Conservation (phyloP, 495 filamentous ascomycete species). For the Lasiosphaeria hispida region DNA sequence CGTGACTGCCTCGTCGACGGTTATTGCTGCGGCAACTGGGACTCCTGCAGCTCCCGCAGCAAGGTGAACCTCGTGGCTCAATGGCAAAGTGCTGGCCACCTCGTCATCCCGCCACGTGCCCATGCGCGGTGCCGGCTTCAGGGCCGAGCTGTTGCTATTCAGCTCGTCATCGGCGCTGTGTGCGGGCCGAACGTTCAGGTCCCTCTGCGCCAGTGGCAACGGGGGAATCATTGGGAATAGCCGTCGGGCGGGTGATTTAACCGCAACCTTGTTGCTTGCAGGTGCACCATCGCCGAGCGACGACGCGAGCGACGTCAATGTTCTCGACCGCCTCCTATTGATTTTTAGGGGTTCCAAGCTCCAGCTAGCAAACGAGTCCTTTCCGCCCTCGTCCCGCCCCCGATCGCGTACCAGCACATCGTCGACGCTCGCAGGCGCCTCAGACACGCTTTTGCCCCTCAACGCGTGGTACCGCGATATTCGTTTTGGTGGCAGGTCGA, state of each 20-base stretch:
- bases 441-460: slow-evolving; percentile 10
- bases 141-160: not conserved
- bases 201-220: slow-evolving; percentile 11
- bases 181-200: slow-evolving; percentile 11
- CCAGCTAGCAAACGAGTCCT: too few relatives aligned
- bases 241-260: not conserved
- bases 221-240: not conserved
- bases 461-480: slow-evolving; percentile 11
- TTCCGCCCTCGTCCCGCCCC: not conserved
- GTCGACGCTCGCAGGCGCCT: not conserved
- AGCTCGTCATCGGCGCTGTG: slow-evolving; percentile 10
- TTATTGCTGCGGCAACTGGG: slow-evolving; percentile 8
- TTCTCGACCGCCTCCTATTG: not conserved
- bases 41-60: not conserved
- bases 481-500: not conserved
- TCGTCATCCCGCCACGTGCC: too few relatives aligned
- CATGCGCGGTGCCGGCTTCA: not conserved
- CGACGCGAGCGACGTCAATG: not conserved
- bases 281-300: not conserved
- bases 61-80: not conserved
- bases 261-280: not conserved
- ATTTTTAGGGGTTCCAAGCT: too few relatives aligned
- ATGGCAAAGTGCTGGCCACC: not conserved
- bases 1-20: slow-evolving; percentile 1
- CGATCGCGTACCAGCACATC: not conserved